Evolutionary conservation across 176 grass and related monocot species (phyloP), one percentile per base, ranked within the genome.

Genomic region (Paspalum notatum): DNA sequence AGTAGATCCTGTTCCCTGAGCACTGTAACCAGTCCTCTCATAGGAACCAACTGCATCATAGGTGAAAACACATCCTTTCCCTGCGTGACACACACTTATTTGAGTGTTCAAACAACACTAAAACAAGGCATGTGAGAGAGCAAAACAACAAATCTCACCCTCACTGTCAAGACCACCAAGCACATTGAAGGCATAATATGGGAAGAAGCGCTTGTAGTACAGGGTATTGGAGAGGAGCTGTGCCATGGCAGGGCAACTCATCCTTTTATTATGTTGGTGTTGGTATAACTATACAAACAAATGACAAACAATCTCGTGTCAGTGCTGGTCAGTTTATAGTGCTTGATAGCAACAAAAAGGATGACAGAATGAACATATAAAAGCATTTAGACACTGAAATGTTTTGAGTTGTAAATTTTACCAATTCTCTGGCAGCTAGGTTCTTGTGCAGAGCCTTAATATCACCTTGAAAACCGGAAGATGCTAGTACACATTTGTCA

Each of bases 241-340:
- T 72, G 87, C 96, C 96, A 99, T 99, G 21, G 92, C 92, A 20
- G 96, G 96, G 62, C 96, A 99, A 63, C 92, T 95, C 92, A 99
- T 99, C 79, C 91, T 91, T 85, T 99, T 99, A 80, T 95, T 99
- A 84, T 99, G 96, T 66, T 99, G 92, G 83, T 99, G 96, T 53
- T 99, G 92, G 80, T 99, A 99, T 52, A 99, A 84, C 92, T 99
- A 83, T 78, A 87, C 2, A 84, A 57, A 76, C 25, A 84, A 77
- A 76, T 10, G 6, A 65, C 77, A 56, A 1, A 74, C 32, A 67
- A 55, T 3, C 39, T 53, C 32, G 10, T 5, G 44, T 55, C 10
- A 53, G 37, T 54, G 27, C 26, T 41, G 11, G 18, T 66, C 38
- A 41, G 51, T 57, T 14, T 75, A 58, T 58, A 8, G 38, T 15